Evolutionary conservation across 2,329 filamentous ascomycete species (phyloP).

Genomic region (Colletotrichum eremochloae): DNA sequence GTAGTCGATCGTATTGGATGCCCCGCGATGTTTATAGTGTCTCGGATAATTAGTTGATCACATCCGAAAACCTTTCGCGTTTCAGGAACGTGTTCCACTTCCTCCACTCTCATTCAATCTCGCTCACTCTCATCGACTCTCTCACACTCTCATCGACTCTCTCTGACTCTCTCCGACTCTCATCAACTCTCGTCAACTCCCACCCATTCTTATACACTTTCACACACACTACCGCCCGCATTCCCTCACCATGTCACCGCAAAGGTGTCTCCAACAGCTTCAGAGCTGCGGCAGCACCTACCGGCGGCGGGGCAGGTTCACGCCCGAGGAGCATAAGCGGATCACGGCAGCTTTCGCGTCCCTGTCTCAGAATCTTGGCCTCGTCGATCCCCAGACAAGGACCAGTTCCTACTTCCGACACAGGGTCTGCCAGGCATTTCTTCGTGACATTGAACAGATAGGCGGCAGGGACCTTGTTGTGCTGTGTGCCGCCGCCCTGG

Average conservation of each 20-base stretch:
- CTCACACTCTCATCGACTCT: background rate
- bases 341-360: background rate
- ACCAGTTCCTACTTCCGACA: background rate
- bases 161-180: background rate
- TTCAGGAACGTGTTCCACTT: background rate
- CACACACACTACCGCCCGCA: background rate
- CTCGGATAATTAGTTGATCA: background rate
- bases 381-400: background rate
- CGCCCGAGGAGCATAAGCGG: background rate
- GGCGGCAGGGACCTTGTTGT: background rate
- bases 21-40: too few relatives aligned
- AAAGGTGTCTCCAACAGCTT: background rate
- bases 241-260: background rate
- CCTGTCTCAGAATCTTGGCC: background rate
- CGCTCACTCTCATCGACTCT: background rate
- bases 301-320: background rate
- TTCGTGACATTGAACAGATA: background rate
- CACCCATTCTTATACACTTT: background rate
- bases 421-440: background rate
- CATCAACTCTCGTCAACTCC: background rate
- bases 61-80: background rate
- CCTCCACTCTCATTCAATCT: slow-evolving; percentile 4
- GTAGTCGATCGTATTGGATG: too few relatives aligned
- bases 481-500: background rate
- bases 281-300: background rate